These are phyloP conservation scores for Dryadomyces quercus-mongolicae DNA, from an alignment of 2,329 filamentous ascomycete species.

Conservation along the genomic window DNA sequence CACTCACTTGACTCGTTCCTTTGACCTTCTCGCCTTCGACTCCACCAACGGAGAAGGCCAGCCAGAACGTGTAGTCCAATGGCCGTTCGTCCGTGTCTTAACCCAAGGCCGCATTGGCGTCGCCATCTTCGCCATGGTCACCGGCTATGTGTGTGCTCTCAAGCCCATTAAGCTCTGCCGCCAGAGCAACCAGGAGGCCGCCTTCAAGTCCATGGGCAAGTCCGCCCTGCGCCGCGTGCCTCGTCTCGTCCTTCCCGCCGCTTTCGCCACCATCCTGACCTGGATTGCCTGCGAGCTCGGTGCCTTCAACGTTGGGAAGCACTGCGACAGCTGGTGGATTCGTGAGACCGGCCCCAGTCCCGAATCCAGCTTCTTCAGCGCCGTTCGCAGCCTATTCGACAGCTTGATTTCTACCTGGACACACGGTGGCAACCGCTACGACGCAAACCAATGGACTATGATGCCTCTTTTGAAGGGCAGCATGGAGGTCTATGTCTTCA, in stretches of 20 bases:
- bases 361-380: slow-evolving; percentile 25
- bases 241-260: slow-evolving; percentile 44
- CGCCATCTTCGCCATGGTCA: slow-evolving; percentile 53
- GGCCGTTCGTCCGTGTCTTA: slow-evolving; percentile 45
- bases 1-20: slow-evolving; percentile 39
- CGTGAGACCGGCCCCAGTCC: slow-evolving; percentile 32
- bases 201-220: slow-evolving; percentile 40
- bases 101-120: slow-evolving; percentile 53
- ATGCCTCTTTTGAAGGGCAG: slow-evolving; percentile 41
- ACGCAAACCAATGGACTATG: slow-evolving; percentile 47
- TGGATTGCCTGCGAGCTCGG: slow-evolving; percentile 43
- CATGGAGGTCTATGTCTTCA: slow-evolving; percentile 40
- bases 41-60: slow-evolving; percentile 26
- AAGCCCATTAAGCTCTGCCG: slow-evolving; percentile 45
- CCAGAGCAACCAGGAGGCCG: slow-evolving; percentile 38
- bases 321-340: slow-evolving; percentile 49
- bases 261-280: slow-evolving; percentile 38
- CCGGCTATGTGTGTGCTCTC: slow-evolving; percentile 51
- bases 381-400: slow-evolving; percentile 29
- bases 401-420: slow-evolving; percentile 40
- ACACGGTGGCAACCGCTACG: slow-evolving; percentile 35
- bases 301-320: slow-evolving; percentile 41
- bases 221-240: slow-evolving; percentile 47
- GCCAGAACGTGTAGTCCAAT: slow-evolving; percentile 38
- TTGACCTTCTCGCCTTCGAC: slow-evolving; percentile 36